Conservation (phyloP, 2,329 filamentous ascomycete genomes). For the Fusarium sterilihyphosum region DNA sequence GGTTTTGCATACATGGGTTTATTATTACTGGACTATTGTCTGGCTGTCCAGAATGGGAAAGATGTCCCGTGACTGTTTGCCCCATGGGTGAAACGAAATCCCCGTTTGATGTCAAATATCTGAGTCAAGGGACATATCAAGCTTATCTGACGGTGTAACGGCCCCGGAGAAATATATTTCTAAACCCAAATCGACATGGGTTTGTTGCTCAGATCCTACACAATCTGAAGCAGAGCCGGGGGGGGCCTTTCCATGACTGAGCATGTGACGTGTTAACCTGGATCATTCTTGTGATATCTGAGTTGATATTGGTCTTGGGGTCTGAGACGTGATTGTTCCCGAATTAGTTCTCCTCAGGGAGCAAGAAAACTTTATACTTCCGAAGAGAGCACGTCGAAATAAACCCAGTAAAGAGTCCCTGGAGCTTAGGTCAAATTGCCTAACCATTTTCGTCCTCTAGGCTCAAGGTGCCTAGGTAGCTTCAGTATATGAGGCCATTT, state of each 20-base stretch:
- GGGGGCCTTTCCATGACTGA: not conserved
- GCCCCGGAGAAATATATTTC: not conserved
- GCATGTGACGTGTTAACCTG: not conserved
- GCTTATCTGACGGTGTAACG: not conserved
- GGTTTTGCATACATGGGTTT: not conserved
- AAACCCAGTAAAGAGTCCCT: not conserved
- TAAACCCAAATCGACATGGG: not conserved
- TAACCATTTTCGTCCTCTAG: not conserved
- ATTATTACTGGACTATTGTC: not conserved
- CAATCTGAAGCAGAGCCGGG: not conserved
- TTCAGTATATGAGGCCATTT: not conserved
- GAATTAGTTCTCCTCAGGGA: not conserved
- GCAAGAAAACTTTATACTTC: not conserved
- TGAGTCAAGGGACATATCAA: not conserved
- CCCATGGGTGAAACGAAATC: not conserved
- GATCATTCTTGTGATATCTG: not conserved
- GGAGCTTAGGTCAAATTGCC: not conserved
- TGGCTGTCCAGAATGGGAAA: not conserved
- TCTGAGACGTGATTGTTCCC: too few relatives aligned
- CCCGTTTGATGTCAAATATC: not conserved
- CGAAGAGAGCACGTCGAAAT: not conserved
- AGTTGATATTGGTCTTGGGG: not conserved
- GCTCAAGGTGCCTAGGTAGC: not conserved
- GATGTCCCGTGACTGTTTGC: conserved; percentile 11
- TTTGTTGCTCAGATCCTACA: not conserved